Evolutionary conservation across 2,329 filamentous ascomycete species (phyloP).

Genomic region (Alternaria burnsii): DNA sequence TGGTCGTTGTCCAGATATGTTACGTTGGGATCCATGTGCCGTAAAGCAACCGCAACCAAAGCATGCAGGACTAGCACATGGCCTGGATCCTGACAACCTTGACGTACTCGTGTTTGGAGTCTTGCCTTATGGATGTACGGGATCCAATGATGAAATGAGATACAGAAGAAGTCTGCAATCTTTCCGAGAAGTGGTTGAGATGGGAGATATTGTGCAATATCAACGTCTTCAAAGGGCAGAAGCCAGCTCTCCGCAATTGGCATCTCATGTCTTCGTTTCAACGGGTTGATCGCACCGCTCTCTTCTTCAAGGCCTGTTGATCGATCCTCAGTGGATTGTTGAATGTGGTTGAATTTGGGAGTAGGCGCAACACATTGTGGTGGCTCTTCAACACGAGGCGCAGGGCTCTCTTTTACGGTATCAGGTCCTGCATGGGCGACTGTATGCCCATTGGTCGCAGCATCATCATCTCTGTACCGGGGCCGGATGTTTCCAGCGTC

Average conservation of each 20-base stretch:
- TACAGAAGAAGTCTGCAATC: slow-evolving; percentile 42
- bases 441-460: background rate
- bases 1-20: slow-evolving; percentile 40
- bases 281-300: slow-evolving; percentile 13
- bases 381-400: slow-evolving; percentile 9
- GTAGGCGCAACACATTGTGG: background rate
- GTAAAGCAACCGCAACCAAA: slow-evolving; percentile 38
- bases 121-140: slow-evolving; percentile 44
- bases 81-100: slow-evolving; percentile 22
- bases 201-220: slow-evolving; percentile 40
- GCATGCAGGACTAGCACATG: slow-evolving; percentile 41
- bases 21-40: slow-evolving; percentile 36
- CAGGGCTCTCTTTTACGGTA: background rate
- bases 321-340: background rate
- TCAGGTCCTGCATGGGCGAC: slow-evolving; percentile 1
- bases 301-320: background rate
- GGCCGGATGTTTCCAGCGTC: slow-evolving; percentile 34
- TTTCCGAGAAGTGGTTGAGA: slow-evolving; percentile 36
- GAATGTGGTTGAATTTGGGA: background rate
- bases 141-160: slow-evolving; percentile 49
- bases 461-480: slow-evolving; percentile 26
- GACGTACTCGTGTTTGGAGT: slow-evolving; percentile 34
- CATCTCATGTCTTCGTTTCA: slow-evolving; percentile 38
- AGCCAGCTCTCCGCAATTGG: slow-evolving; percentile 25
- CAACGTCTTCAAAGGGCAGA: slow-evolving; percentile 30